Base-by-base conservation (phyloP, 768 basidiomycete genomes). In the Hygrocybe coccinea region DNA sequence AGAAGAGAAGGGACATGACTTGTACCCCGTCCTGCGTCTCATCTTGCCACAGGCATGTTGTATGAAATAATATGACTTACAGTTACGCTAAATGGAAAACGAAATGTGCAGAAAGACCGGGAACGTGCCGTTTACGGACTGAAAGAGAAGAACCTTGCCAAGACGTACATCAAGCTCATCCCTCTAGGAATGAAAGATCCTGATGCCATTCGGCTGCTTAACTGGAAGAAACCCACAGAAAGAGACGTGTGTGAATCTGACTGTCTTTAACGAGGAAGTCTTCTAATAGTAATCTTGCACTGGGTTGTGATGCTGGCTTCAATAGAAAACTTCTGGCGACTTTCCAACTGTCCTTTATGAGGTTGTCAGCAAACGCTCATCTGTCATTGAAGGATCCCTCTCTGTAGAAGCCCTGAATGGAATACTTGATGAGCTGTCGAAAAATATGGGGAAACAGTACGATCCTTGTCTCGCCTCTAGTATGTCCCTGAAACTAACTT, bases 141-240 rank as follows among this genome's bases (percentile, higher is more conserved):
- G 60, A 99, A 99, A 68, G 97, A 99, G 74, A 89, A 89, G 72
- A 90, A 89, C 65, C 74, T 99, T 2, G 95, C 94, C 4, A 97
- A 94, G 69, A 84, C 83, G 9, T 97, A 95, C 67, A 91, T 95
- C 73, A 86, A 88, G 58, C 79, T 95, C 2, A 88, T 98, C 35
- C 91, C 90, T 1, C 76, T 99, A 2, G 87, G 87, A 37, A 80
- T 72, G 66, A 83, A 83, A 65, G 88, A 91, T 54, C 85, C 84
- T 6, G 91, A 95, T 64, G 87, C 91, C 0, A 79, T 88, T 47
- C 80, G 89, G 38, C 72, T 99, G 43, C 71, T 88, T 45, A 88
- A 95, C 60, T 98, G 97, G 97, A 98, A 89, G 74, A 84, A 80
- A 57, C 91, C 91, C 0, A 81, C 81, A 1, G 86, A 85, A 38